Base-by-base conservation (phyloP, 441 rosid species). In the Theobroma grandiflorum region DNA sequence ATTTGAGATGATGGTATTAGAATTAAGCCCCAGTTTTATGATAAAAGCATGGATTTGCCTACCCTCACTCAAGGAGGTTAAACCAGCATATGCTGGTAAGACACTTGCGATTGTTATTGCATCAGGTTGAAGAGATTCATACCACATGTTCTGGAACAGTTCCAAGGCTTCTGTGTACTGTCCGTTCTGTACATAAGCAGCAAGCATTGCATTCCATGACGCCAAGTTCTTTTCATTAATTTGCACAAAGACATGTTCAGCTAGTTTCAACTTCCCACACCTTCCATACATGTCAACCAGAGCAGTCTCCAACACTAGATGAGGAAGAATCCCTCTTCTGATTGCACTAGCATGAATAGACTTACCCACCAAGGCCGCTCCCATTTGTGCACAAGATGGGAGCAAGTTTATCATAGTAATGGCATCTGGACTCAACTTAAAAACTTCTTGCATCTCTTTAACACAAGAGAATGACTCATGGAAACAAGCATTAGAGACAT, bases 51-150 rank as follows among this genome's bases (percentile, higher is more conserved):
- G 95, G 63, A 94, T 80, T 75, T 88, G 86, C 86, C 81, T 89
- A 71, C 92, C 84, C 85, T 89, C 91, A 72, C 87, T 82, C 78
- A 88, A 43, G n/a, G 89, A 83, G 45, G 88, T 87, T 68, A 84
- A 79, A 72, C 88, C 98, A 57, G 94, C 96, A 81, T 82, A 90
- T 45, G 95, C 94, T 68, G 96, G 95, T 57, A 92, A 80, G 79
- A 92, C n/a, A 72, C 85, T 92, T 16, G 94, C 88, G 26, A 94
- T 61, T 40, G 94, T 90, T 68, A 90, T 82, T 22, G 89, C 89
- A 79, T 94, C 95, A 7, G 85, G 91, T 63, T 72, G 79, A 74
- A 88, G 80, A 14, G 85, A 83, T 79, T 82, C 82, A 37, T 59
- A 63, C 86, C 69, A 84, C 15, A 94, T 83, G 66, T 86, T 79